phyloP scores from a whole-genome alignment of 495 filamentous ascomycete genomes.

The Neohortaea acidophila region DNA sequence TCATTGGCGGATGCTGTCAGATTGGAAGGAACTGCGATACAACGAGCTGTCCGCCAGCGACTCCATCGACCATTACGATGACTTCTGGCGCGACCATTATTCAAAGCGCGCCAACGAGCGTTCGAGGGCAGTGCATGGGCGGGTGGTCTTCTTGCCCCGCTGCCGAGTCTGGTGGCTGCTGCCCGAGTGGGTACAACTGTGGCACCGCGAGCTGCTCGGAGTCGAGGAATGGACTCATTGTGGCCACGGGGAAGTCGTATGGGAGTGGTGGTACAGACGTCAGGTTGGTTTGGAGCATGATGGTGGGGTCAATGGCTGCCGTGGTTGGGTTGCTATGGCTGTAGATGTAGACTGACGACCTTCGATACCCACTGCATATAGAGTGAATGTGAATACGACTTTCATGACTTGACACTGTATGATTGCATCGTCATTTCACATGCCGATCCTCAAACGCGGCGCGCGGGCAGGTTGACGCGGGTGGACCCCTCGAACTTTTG shows the following conservation, averaged over 20 bases:
- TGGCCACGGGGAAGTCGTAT: constrained; percentile 44
- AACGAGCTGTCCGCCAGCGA: constrained; percentile 39
- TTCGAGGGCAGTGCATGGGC: constrained; percentile 40
- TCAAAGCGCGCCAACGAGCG: constrained; percentile 4
- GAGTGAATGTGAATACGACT: not conserved
- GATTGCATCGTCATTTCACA: not conserved
- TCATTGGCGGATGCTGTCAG: constrained; percentile 63
- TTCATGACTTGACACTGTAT: not conserved
- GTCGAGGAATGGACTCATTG: constrained; percentile 36
- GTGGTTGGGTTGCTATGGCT: constrained; percentile 18
- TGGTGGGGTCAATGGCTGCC: constrained; percentile 5
- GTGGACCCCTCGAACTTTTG: too few species aligned
- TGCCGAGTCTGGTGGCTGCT: constrained; percentile 56
- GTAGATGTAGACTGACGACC: not conserved
- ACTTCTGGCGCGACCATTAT: constrained; percentile 17
- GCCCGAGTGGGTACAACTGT: constrained; percentile 59
- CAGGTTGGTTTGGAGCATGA: constrained; percentile 13
- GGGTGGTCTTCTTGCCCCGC: constrained; percentile 69
- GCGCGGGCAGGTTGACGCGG: too few species aligned
- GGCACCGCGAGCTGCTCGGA: constrained; percentile 52
- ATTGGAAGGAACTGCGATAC: constrained; percentile 68
- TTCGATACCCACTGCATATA: too few species aligned
- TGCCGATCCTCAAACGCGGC: not conserved
- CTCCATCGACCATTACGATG: constrained; percentile 48
- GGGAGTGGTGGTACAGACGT: constrained; percentile 19